Conservation (phyloP, 1,284 basidiomycete species). For the Earliella scabrosa region DNA sequence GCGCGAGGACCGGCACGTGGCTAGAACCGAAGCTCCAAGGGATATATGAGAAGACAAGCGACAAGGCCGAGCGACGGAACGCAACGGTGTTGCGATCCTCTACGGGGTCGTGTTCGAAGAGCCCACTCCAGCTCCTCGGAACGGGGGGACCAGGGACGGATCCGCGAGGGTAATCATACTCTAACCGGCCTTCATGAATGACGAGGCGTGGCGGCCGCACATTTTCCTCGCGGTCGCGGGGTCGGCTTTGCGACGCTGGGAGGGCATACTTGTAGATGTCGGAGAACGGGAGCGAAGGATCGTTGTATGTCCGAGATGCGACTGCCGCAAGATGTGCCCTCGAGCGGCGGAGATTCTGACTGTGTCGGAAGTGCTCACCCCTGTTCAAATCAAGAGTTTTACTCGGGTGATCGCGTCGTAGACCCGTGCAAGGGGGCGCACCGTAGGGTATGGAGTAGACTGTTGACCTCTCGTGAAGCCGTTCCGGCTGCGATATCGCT, state of each 20-base stretch:
- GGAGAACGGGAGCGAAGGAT: slow-evolving; percentile 37
- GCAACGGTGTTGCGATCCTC: slow-evolving; percentile 34
- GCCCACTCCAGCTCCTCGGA: slow-evolving; percentile 32
- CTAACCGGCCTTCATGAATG: slow-evolving; percentile 28
- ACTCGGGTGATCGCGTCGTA: too few species aligned
- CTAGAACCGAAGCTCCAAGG: slow-evolving; percentile 24
- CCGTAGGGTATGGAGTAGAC: slow-evolving; percentile 31
- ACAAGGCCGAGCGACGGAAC: slow-evolving; percentile 59
- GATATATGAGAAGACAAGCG: slow-evolving; percentile 47
- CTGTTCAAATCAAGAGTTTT: slow-evolving; percentile 35
- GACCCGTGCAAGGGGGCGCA: neutral
- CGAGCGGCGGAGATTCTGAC: slow-evolving; percentile 54
- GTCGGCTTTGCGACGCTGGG: neutral
- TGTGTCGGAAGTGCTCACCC: slow-evolving; percentile 70
- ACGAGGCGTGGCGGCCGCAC: slow-evolving; percentile 20
- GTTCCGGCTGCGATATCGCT: neutral
- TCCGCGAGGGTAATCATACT: slow-evolving; percentile 32
- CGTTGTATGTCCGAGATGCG: slow-evolving; percentile 25
- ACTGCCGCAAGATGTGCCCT: slow-evolving; percentile 38
- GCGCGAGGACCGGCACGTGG: slow-evolving; percentile 10
- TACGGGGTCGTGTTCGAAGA: slow-evolving; percentile 17
- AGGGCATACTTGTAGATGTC: slow-evolving; percentile 32
- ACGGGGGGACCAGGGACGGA: slow-evolving; percentile 30
- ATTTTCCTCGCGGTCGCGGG: slow-evolving; percentile 4
- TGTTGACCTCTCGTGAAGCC: slow-evolving; percentile 26